A percentile compares a stretch with the other conserved stretches of the same genome.
Evolutionary conservation across 2,329 filamentous ascomycete genomes (phyloP).

Genomic region (Colletotrichum cuscutae): DNA sequence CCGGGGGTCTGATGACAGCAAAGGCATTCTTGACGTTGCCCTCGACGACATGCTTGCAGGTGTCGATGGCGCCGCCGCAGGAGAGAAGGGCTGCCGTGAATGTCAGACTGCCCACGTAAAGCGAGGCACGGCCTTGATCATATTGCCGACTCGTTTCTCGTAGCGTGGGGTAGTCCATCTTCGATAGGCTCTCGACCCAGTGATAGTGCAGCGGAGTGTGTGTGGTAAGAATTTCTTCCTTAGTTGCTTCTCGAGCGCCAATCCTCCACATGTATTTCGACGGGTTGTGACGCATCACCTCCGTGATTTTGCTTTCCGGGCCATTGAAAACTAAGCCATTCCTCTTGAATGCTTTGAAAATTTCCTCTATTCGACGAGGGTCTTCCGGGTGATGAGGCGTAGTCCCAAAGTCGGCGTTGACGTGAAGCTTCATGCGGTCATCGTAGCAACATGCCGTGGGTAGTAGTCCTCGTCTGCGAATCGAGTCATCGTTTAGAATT

Average conservation of each 20-base stretch:
- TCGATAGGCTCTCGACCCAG: constrained; percentile 74
- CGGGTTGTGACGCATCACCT: constrained; percentile 63
- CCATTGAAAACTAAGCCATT: constrained; percentile 80
- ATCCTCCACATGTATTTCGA: constrained; percentile 81
- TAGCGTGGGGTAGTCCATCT: constrained; percentile 71
- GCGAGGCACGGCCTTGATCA: constrained; percentile 76
- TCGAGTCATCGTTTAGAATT: constrained; percentile 40
- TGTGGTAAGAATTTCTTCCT: constrained; percentile 82
- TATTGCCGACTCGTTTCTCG: constrained; percentile 71
- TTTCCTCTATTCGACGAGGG: constrained; percentile 89
- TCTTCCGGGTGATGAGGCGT: constrained; percentile 93
- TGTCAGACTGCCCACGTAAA: constrained; percentile 86
- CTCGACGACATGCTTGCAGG: constrained; percentile 87
- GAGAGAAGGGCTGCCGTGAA: constrained; percentile 85
- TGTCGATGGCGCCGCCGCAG: constrained; percentile 94
- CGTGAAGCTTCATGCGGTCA: constrained; percentile 93
- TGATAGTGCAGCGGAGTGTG: constrained; percentile 82
- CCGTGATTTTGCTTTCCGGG: constrained; percentile 62
- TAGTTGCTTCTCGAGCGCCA: constrained; percentile 78
- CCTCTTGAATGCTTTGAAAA: constrained; percentile 88
- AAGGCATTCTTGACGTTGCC: constrained; percentile 93
- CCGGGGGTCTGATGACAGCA: constrained; percentile 92
- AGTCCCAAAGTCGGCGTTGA: constrained; percentile 80
- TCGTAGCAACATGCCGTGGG: constrained; percentile 90
- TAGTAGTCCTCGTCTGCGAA: constrained; percentile 60